phyloP scores from a whole-genome alignment of 2,329 filamentous ascomycete genomes.

The Cladosporium sp. region DNA sequence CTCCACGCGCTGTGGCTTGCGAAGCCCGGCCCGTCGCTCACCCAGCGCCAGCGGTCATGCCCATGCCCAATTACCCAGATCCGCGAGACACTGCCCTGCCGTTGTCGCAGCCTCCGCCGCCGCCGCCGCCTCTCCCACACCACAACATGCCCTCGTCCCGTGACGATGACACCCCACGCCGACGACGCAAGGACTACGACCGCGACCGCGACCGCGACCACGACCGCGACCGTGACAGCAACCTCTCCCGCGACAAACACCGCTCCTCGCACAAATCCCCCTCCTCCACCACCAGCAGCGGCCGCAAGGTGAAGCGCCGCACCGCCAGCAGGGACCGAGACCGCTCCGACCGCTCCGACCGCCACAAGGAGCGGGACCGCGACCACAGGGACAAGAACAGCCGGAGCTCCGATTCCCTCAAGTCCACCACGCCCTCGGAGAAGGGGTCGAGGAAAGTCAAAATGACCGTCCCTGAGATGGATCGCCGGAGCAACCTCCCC shows the following conservation, averaged over 20 bases:
- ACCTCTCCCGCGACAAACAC: constrained; percentile 21
- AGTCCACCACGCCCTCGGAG: constrained; percentile 14
- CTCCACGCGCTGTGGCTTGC: too few relatives aligned
- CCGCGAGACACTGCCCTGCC: constrained; percentile 11
- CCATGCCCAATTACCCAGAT: constrained; percentile 8
- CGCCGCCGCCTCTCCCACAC: not conserved
- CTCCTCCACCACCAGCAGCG: constrained; percentile 21
- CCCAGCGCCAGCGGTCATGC: not conserved
- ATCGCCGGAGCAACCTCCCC: constrained; percentile 33
- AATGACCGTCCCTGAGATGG: constrained; percentile 41
- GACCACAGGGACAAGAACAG: constrained; percentile 16
- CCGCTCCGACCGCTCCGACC: constrained; percentile 9
- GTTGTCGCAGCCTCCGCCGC: not conserved
- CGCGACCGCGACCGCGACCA: constrained; percentile 21
- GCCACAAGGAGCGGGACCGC: constrained; percentile 19
- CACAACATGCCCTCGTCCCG: constrained; percentile 9
- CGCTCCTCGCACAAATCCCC: constrained; percentile 24
- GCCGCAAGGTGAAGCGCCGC: constrained; percentile 18
- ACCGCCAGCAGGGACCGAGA: constrained; percentile 24
- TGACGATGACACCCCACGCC: constrained; percentile 22
- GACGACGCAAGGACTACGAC: constrained; percentile 27
- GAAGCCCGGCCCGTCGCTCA: too few relatives aligned
- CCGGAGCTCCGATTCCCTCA: constrained; percentile 18
- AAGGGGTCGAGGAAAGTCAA: constrained; percentile 12
- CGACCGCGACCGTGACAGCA: constrained; percentile 14